These are phyloP conservation scores for Phytopythium vexans DNA, from an alignment of 352 stramenopile genomes.

Conservation along the genomic window DNA sequence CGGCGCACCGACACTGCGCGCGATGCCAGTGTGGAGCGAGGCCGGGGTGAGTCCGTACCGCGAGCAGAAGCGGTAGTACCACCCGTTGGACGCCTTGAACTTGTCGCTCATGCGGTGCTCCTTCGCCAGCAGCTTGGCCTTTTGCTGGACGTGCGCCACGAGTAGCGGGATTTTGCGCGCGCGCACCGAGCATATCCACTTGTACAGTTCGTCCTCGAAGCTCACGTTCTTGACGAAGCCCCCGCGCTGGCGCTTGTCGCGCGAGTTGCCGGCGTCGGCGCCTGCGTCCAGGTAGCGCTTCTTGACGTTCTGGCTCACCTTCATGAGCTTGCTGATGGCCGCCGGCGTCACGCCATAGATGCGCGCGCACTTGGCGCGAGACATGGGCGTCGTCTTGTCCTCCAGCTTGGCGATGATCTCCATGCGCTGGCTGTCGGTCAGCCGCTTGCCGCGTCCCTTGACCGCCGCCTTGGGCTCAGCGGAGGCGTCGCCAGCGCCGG, in stretches of 20 bases:
- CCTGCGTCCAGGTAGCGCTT: constrained; percentile 61
- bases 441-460: constrained; percentile 51
- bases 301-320: constrained; percentile 62
- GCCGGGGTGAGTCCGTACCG: constrained; percentile 53
- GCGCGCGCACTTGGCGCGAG: constrained; percentile 50
- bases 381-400: constrained; percentile 44
- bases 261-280: constrained; percentile 18
- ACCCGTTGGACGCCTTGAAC: constrained; percentile 70
- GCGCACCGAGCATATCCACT: constrained; percentile 57
- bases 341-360: constrained; percentile 66
- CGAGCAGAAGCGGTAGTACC: constrained; percentile 76
- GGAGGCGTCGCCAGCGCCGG: neutral
- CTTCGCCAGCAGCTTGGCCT: constrained; percentile 40
- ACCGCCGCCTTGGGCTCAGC: constrained; percentile 11
- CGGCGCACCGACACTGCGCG: neutral
- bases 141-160: constrained; percentile 54
- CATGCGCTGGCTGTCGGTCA: constrained; percentile 75
- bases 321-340: constrained; percentile 80
- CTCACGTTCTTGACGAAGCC: constrained; percentile 58
- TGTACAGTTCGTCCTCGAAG: constrained; percentile 63
- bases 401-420: constrained; percentile 71
- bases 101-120: constrained; percentile 36
- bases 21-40: constrained; percentile 14
- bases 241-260: constrained; percentile 57
- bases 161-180: constrained; percentile 43